Evolutionary conservation across 371 early-diverging fungal species (phyloP).

Genomic region (Entomophthora muscae): DNA sequence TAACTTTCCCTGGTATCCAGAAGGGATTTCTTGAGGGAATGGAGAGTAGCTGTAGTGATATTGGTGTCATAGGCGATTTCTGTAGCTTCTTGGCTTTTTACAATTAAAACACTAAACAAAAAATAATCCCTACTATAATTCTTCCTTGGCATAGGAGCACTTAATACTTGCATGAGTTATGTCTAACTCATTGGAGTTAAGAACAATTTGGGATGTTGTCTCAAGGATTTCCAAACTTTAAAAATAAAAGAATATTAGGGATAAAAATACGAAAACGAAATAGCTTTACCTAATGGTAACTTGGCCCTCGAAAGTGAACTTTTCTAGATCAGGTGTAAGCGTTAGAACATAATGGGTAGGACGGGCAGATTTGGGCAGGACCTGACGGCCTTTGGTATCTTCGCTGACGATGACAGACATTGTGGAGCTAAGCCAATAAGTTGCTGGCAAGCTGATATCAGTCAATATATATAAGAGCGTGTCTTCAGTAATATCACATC

Average conservation of each 20-base stretch:
- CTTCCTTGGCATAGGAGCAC: too few relatives aligned
- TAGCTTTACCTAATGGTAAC: conserved; percentile 18
- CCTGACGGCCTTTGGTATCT: too few relatives aligned
- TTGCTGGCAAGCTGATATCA: too few relatives aligned
- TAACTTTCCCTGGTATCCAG: conserved; percentile 25
- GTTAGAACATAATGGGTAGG: conserved; percentile 58
- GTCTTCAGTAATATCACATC: too few relatives aligned
- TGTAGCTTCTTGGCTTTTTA: too few relatives aligned
- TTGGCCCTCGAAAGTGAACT: conserved; percentile 4
- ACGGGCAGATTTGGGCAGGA: conserved; percentile 47
- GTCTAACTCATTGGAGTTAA: conserved; percentile 37
- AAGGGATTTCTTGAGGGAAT: conserved; percentile 18
- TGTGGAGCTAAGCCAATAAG: too few relatives aligned
- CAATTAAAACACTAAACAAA: too few relatives aligned
- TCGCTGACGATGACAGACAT: too few relatives aligned
- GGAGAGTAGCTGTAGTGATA: background rate
- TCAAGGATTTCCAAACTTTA: conserved; percentile 28
- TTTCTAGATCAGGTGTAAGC: conserved; percentile 43
- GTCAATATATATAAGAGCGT: too few relatives aligned
- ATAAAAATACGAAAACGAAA: background rate
- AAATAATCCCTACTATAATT: too few relatives aligned
- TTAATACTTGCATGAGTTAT: too few relatives aligned
- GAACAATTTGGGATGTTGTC: conserved; percentile 25
- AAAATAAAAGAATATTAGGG: conserved; percentile 14
- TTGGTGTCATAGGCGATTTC: too few relatives aligned